phyloP scores from a whole-genome alignment of 2,329 filamentous ascomycete genomes.

The Pezicula radicicola region DNA sequence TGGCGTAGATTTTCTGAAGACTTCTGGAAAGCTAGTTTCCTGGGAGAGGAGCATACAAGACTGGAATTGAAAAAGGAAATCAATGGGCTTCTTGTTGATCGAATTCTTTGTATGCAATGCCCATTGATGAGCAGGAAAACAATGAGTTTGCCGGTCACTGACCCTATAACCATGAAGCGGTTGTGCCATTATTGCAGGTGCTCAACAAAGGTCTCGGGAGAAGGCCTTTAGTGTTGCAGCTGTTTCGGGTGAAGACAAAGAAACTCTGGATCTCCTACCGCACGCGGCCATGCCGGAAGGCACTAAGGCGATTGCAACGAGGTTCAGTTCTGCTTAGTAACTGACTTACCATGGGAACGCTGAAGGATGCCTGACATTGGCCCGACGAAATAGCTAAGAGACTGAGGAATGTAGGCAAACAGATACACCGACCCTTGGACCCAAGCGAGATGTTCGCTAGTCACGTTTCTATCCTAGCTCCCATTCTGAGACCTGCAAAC shows the following conservation, averaged over 20 bases:
- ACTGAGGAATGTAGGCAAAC: conserved; percentile 2
- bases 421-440: conserved; percentile 1
- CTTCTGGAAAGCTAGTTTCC: conserved; percentile 4
- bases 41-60: too few species aligned
- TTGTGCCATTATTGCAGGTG: conserved; percentile 25
- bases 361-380: background rate
- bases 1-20: conserved; percentile 2
- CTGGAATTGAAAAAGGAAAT: background rate
- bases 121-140: conserved; percentile 27
- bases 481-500: conserved; percentile 2
- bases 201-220: conserved; percentile 31
- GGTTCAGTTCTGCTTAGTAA: conserved; percentile 1
- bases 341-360: conserved; percentile 2
- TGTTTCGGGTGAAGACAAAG: conserved; percentile 6
- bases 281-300: background rate
- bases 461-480: background rate
- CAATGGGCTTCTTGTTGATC: conserved; percentile 28
- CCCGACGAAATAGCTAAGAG: background rate
- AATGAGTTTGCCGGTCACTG: conserved; percentile 26
- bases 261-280: conserved; percentile 3
- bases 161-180: conserved; percentile 16
- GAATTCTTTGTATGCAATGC: conserved; percentile 27
- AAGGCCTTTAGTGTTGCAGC: conserved; percentile 20
- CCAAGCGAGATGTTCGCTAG: conserved; percentile 1
- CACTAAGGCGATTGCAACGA: background rate